These are phyloP conservation scores for Cyclocybe cylindracea DNA, from an alignment of 768 basidiomycete genomes.

Conservation along the genomic window DNA sequence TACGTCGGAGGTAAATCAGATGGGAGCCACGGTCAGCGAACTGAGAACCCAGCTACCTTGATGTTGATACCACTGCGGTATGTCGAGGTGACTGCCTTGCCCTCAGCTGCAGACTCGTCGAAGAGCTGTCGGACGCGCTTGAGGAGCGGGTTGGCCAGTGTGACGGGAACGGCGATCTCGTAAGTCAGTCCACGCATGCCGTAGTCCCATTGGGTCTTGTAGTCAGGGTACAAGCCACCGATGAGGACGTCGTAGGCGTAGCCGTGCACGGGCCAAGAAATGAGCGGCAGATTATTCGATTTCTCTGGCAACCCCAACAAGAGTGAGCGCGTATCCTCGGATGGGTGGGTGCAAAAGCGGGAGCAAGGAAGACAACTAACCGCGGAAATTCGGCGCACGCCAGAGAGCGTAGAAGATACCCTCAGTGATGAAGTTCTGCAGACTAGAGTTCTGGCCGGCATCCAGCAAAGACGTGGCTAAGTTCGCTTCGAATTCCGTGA, in stretches of 20 bases:
- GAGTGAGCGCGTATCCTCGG: not conserved
- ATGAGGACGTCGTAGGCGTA: slow-evolving; percentile 39
- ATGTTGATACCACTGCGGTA: slow-evolving; percentile 38
- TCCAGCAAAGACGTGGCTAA: slow-evolving; percentile 29
- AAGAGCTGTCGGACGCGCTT: slow-evolving; percentile 32
- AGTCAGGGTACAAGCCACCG: slow-evolving; percentile 33
- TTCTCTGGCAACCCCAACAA: slow-evolving; percentile 21
- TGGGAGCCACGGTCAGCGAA: not conserved
- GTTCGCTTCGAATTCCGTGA: slow-evolving; percentile 29
- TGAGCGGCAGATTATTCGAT: slow-evolving; percentile 25
- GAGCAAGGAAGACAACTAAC: slow-evolving; percentile 13
- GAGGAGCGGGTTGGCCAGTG: slow-evolving; percentile 29
- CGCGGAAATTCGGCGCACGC: slow-evolving; percentile 35
- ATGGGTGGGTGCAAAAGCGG: not conserved
- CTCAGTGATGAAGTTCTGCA: slow-evolving; percentile 32
- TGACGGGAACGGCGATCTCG: slow-evolving; percentile 34
- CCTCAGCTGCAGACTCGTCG: slow-evolving; percentile 32
- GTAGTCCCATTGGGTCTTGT: slow-evolving; percentile 36
- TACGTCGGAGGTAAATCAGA: not conserved
- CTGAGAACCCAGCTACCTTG: slow-evolving; percentile 22
- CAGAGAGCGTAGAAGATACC: slow-evolving; percentile 32
- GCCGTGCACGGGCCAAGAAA: slow-evolving; percentile 35
- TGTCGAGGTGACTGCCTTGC: slow-evolving; percentile 35
- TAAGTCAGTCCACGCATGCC: slow-evolving; percentile 33
- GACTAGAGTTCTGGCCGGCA: slow-evolving; percentile 31